phyloP scores from a whole-genome alignment of 108 stramenopile species.

The Nitzschia sp. region DNA sequence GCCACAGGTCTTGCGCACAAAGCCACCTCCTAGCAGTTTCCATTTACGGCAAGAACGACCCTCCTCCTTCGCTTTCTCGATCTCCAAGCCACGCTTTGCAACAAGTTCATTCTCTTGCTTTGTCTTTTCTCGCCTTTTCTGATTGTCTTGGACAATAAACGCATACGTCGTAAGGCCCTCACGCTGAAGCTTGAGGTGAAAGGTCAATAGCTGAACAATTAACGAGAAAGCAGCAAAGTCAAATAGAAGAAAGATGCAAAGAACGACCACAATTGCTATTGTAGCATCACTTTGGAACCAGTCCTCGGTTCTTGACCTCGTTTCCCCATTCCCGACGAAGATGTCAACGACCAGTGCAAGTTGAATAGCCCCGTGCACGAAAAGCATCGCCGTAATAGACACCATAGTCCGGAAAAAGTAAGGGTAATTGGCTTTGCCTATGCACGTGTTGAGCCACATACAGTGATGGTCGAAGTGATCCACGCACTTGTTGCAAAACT shows the following conservation, averaged over 20 bases:
- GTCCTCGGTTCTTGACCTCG: conserved; percentile 37
- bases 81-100: conserved; percentile 37
- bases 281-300: conserved; percentile 52
- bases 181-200: conserved; percentile 71
- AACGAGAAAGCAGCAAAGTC: conserved; percentile 48
- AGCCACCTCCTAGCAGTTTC: conserved; percentile 14
- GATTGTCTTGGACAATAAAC: conserved; percentile 74
- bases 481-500: conserved; percentile 95
- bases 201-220: conserved; percentile 70
- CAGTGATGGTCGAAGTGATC: conserved; percentile 95
- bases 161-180: conserved; percentile 87
- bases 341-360: conserved; percentile 38
- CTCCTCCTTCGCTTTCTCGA: conserved; percentile 22
- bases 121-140: conserved; percentile 49
- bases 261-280: conserved; percentile 39
- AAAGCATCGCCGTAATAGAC: conserved; percentile 47
- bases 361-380: conserved; percentile 30
- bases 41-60: not conserved
- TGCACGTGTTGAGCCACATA: conserved; percentile 92
- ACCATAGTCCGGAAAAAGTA: conserved; percentile 73
- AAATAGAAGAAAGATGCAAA: conserved; percentile 49
- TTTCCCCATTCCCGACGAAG: conserved; percentile 32
- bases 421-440: conserved; percentile 79
- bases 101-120: conserved; percentile 44
- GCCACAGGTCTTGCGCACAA: conserved; percentile 18